phyloP scores from a whole-genome alignment of 495 filamentous ascomycete genomes.

The Ramalina intermedia region DNA sequence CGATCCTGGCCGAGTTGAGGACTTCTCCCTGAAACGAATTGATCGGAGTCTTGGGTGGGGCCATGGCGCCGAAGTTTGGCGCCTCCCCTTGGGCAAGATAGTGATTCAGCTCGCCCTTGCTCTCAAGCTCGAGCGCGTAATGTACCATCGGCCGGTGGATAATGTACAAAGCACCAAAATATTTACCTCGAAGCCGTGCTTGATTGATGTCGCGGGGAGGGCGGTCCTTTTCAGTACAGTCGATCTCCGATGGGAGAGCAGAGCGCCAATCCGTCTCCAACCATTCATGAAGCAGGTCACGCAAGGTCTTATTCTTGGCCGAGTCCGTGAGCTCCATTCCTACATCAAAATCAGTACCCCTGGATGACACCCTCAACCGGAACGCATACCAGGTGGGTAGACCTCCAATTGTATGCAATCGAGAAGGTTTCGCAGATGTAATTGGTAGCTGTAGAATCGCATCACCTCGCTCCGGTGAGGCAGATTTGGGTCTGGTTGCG shows the following conservation, averaged over 20 bases:
- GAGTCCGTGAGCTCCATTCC: constrained; percentile 8
- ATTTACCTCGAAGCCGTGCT: constrained; percentile 82
- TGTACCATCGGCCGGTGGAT: constrained; percentile 73
- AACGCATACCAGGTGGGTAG: constrained; percentile 22
- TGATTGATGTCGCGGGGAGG: constrained; percentile 64
- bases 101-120: neutral
- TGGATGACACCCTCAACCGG: neutral
- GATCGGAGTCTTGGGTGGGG: constrained; percentile 3
- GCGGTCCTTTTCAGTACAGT: constrained; percentile 53
- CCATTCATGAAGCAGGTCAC: constrained; percentile 25
- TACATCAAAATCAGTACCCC: constrained; percentile 3
- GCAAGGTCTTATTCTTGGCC: constrained; percentile 7
- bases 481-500: constrained; percentile 26
- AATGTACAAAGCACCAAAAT: constrained; percentile 82
- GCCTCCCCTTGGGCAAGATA: neutral
- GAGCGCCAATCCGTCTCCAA: constrained; percentile 29
- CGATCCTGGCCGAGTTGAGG: constrained; percentile 33
- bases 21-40: constrained; percentile 33
- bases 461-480: constrained; percentile 21
- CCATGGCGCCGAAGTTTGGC: neutral
- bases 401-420: constrained; percentile 72
- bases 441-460: constrained; percentile 73
- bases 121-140: constrained; percentile 34
- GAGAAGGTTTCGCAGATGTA: constrained; percentile 70
- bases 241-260: constrained; percentile 29